Evolutionary conservation across 2,329 filamentous ascomycete genomes (phyloP), one percentile per base, ranked within the genome.

Genomic region (Calonectria hawksworthii): DNA sequence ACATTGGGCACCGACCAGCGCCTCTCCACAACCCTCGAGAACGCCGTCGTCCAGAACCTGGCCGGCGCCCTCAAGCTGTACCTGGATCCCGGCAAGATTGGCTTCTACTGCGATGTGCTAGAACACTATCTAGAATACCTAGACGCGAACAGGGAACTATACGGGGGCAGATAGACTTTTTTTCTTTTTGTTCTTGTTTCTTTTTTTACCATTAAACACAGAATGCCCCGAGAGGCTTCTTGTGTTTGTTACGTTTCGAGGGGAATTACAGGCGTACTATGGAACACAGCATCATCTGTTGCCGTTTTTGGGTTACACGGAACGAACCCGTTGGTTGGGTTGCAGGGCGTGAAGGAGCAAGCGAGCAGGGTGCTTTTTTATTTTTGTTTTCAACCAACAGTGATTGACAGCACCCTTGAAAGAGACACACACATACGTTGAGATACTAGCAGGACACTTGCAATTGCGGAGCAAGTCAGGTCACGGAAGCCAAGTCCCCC

Each of bases 41-140:
- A 61, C n/a, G 56, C 56, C 13, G n/a, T 61, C 13, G 56, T 61
- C 34, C 56, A 61, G 56, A 61, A 61, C 56, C 56, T 61, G n/a
- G 56, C 56, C 13, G 56, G 56, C n/a, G 56, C 32, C 7, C 32
- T 61, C 5, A 61, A 61, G 56, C 56, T 61, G 34, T 61, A 61
- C 56, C 56, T 61, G 32, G 56, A 61, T 23, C 56, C 56, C 13
- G 56, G 56, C 56, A 61, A 61, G 56, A 61, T 61, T 23, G 56
- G 56, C 56, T 61, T 61, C 34, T 61, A 61, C n/a, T 61, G 56
- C 56, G 32, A 36, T 4, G 36, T 61, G 2, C 34, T 61, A 16
- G 34, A 28, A 4, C 56, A 61, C n/a, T 38, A 38, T 21, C 13
- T 61, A 7, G 56, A 38, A 14, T 38, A 38, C 23, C 23, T 61